These are phyloP conservation scores for Cutaneotrichosporon mucoides DNA, from an alignment of 1,284 basidiomycete genomes.

Conservation along the genomic window DNA sequence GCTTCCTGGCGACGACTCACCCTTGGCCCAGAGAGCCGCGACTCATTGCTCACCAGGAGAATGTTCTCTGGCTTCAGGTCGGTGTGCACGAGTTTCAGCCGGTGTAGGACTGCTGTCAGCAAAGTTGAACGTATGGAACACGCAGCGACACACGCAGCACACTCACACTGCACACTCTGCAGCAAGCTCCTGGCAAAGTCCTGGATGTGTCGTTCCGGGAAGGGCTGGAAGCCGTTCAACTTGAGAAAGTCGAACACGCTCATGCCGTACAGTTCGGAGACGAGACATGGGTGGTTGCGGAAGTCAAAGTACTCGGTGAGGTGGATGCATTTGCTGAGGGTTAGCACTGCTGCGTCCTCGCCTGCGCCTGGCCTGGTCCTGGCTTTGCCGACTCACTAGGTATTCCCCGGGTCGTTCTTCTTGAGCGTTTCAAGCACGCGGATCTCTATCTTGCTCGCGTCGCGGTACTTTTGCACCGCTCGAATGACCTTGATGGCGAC, in stretches of 20 bases:
- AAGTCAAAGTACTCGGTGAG: slow-evolving; percentile 93
- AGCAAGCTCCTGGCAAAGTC: slow-evolving; percentile 89
- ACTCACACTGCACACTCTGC: slow-evolving; percentile 86
- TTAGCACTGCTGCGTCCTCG: neutral
- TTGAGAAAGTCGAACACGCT: slow-evolving; percentile 99
- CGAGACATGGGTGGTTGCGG: slow-evolving; percentile 95
- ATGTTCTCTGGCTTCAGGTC: slow-evolving; percentile 99
- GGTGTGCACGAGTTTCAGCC: slow-evolving; percentile 88
- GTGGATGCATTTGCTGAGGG: slow-evolving; percentile 93
- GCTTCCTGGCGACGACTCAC: slow-evolving; percentile 15
- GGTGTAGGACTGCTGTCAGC: slow-evolving; percentile 72
- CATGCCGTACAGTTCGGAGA: slow-evolving; percentile 93
- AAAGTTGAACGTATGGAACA: no score
- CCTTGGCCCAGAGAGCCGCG: slow-evolving; percentile 40
- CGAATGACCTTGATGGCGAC: slow-evolving; percentile 99
- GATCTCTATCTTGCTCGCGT: slow-evolving; percentile 98
- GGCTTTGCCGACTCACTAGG: slow-evolving; percentile 61
- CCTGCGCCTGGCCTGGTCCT: neutral
- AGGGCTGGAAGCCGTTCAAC: slow-evolving; percentile 94
- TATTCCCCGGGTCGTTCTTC: slow-evolving; percentile 82
- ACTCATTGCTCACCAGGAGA: slow-evolving; percentile 83
- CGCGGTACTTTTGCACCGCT: slow-evolving; percentile 92
- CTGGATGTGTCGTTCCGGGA: slow-evolving; percentile 94
- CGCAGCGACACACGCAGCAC: neutral
- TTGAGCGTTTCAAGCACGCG: slow-evolving; percentile 88